Conservation (phyloP, 139 green algal genomes). For the Pseudopediastrum boryanum region DNA sequence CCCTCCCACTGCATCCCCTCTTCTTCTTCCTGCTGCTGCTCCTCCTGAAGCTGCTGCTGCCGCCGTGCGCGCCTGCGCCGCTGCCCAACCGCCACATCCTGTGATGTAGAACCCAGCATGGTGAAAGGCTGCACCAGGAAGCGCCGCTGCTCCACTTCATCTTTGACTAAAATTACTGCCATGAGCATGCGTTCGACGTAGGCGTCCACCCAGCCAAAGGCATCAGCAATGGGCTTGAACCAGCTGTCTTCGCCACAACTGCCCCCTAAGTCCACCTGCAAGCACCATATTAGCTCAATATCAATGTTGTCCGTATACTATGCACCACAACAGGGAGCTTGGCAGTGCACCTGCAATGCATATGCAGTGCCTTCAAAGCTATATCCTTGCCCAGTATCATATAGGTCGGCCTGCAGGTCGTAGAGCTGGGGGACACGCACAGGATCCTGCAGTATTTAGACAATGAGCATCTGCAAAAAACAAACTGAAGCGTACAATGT, state of each 20-base stretch:
- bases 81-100: background rate
- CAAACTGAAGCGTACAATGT: too few species aligned
- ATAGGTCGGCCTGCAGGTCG: too few species aligned
- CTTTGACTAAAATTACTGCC: slow-evolving; percentile 56
- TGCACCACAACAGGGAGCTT: background rate
- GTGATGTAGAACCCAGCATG: slow-evolving; percentile 25
- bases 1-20: background rate
- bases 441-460: too few species aligned
- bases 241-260: slow-evolving; percentile 48
- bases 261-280: slow-evolving; percentile 60
- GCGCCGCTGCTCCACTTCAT: slow-evolving; percentile 58
- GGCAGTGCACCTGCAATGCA: background rate
- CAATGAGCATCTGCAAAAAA: too few species aligned
- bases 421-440: too few species aligned
- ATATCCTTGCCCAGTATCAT: too few species aligned
- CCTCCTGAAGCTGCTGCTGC: background rate
- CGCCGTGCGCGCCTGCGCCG: background rate
- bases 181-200: slow-evolving; percentile 65
- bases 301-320: background rate
- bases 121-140: slow-evolving; percentile 56
- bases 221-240: slow-evolving; percentile 38
- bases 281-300: background rate
- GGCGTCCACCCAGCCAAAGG: slow-evolving; percentile 54
- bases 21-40: background rate
- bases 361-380: too few species aligned